A percentile compares a stretch with the other conserved stretches of the same genome.
Conservation (phyloP, 2,329 filamentous ascomycete species). For the Diplodia seriata region DNA sequence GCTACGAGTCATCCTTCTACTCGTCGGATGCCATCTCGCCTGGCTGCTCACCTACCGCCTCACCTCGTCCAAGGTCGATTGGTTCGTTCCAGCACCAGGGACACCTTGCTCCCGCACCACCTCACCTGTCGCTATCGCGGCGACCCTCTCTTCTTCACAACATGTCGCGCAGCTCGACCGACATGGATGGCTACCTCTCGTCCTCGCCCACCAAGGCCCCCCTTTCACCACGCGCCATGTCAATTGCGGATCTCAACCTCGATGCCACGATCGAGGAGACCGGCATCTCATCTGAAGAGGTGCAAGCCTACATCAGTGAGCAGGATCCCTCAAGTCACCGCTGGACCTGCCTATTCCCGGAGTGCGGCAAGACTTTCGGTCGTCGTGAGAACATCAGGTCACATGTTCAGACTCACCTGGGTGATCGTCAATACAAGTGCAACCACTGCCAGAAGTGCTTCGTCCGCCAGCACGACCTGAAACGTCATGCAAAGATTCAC, state of each 20-base stretch:
- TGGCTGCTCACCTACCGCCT: conserved; percentile 45
- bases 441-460: conserved; percentile 95
- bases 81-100: conserved; percentile 44
- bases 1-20: conserved; percentile 59
- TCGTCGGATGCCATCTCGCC: conserved; percentile 59
- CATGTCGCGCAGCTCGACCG: conserved; percentile 38
- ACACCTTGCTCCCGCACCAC: conserved; percentile 31
- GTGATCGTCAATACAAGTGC: conserved; percentile 93
- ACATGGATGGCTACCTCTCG: conserved; percentile 36
- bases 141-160: conserved; percentile 38
- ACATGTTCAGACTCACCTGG: conserved; percentile 96
- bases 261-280: conserved; percentile 75
- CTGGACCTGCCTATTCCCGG: conserved; percentile 62
- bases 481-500: conserved; percentile 97
- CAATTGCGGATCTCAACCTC: conserved; percentile 60
- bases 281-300: conserved; percentile 83
- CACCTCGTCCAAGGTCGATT: conserved; percentile 45
- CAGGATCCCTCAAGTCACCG: conserved; percentile 53
- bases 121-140: conserved; percentile 45
- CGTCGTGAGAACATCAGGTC: conserved; percentile 99
- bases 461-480: conserved; percentile 94
- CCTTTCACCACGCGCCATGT: conserved; percentile 52
- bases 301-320: conserved; percentile 57
- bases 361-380: conserved; percentile 90
- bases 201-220: conserved; percentile 32